A percentile compares a stretch with the other conserved stretches of the same genome.
phyloP scores from a whole-genome alignment of 305 asterid genomes.

The Fraxinus xanthoxyloides region DNA sequence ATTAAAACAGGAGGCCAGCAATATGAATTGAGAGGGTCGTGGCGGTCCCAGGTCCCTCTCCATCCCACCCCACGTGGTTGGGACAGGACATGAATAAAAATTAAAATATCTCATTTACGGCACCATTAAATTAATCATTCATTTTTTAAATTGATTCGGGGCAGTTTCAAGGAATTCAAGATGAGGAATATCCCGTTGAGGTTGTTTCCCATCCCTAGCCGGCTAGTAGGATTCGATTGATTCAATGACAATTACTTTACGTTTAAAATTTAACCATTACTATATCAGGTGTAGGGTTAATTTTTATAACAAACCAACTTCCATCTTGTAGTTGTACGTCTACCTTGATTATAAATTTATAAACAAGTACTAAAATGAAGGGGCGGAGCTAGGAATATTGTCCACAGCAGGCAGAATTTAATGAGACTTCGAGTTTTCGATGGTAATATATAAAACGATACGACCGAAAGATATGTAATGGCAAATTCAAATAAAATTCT shows the following conservation, averaged over 20 bases:
- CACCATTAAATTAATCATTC: background rate
- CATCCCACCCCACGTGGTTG: background rate
- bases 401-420: background rate
- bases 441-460: background rate
- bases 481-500: background rate
- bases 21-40: too few species aligned
- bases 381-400: background rate
- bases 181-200: background rate
- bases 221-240: background rate
- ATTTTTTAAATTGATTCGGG: too few species aligned
- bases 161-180: background rate
- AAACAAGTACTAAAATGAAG: too few species aligned
- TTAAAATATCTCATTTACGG: background rate
- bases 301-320: background rate
- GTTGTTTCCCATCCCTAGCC: background rate
- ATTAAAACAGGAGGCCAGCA: too few species aligned
- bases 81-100: background rate
- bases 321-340: background rate
- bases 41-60: background rate
- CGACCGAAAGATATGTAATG: background rate
- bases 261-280: background rate
- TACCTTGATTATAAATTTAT: background rate
- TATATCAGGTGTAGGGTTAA: too few species aligned
- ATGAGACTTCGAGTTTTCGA: background rate
- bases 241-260: background rate